These are phyloP conservation scores for Nyctanthes arbortristis DNA, from an alignment of 257 asterid species.

Conservation along the genomic window DNA sequence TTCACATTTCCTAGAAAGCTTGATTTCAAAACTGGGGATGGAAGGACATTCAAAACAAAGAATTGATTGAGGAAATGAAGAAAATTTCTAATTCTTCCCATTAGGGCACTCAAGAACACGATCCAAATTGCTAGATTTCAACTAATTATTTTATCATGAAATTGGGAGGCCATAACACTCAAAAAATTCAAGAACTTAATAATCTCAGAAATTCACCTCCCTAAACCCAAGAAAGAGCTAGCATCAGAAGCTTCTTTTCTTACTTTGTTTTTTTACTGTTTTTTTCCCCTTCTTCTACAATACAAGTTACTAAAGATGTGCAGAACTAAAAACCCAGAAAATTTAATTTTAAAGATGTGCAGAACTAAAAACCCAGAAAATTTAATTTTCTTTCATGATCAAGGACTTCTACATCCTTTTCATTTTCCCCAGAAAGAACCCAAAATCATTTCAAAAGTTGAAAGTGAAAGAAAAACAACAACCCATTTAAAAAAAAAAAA, in stretches of 20 bases:
- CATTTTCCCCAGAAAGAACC: background rate
- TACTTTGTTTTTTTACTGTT: too few relatives aligned
- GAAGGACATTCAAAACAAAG: background rate
- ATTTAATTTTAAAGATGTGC: background rate
- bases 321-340: too few relatives aligned
- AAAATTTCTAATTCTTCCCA: too few relatives aligned
- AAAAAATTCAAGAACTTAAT: background rate
- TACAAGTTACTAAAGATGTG: too few relatives aligned
- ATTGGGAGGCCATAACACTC: background rate
- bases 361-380: background rate
- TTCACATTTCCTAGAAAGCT: too few relatives aligned
- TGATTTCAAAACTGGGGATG: background rate
- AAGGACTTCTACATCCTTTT: background rate
- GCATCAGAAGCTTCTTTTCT: too few relatives aligned
- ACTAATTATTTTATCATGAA: background rate
- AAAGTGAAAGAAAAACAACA: background rate
- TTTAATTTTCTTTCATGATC: background rate
- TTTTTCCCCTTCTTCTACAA: too few relatives aligned
- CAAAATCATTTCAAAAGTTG: background rate
- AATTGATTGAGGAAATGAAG: background rate
- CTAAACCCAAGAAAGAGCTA: background rate
- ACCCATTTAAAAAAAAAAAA: background rate
- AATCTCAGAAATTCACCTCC: too few relatives aligned
- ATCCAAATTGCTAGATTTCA: background rate
- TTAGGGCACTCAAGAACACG: background rate